These are phyloP conservation scores for Malus hybrid DNA, from an alignment of 331 rosid genomes.

Conservation along the genomic window DNA sequence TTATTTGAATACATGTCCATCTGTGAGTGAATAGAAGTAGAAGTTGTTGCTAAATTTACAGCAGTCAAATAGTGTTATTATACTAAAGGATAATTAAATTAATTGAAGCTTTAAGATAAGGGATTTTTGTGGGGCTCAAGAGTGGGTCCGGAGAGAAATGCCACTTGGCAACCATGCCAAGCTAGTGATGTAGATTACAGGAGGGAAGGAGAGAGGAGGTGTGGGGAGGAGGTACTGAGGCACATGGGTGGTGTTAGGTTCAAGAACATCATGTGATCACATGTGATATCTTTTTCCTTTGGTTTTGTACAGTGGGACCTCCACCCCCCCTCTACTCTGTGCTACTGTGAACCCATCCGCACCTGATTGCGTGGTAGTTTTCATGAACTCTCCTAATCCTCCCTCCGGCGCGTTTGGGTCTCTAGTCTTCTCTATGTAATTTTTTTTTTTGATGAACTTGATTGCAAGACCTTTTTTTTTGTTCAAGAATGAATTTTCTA, in stretches of 20 bases:
- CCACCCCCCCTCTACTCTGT: not conserved
- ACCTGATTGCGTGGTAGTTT: not conserved
- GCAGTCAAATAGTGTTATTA: no score
- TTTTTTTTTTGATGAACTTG: no score
- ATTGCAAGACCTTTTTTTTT: no score
- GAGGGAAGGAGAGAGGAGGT: conserved; percentile 1
- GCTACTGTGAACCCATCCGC: not conserved
- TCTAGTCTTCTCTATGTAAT: no score
- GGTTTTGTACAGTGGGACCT: conserved; percentile 43
- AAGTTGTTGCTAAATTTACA: no score
- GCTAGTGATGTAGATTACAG: conserved; percentile 40
- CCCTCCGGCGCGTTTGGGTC: no score
- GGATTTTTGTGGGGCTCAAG: conserved; percentile 57
- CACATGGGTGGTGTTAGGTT: conserved; percentile 94
- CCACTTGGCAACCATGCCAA: conserved; percentile 74
- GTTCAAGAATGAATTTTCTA: no score
- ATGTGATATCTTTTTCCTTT: conserved; percentile 55
- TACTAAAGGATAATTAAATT: no score
- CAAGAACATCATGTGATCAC: conserved; percentile 94
- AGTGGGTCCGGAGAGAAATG: conserved; percentile 31
- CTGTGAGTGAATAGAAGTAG: no score
- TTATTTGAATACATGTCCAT: no score
- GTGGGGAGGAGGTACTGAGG: conserved; percentile 17
- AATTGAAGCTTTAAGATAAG: no score
- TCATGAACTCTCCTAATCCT: not conserved